Evolutionary conservation across 2,329 filamentous ascomycete species (phyloP).

Genomic region (Pseudogymnoascus sp.): DNA sequence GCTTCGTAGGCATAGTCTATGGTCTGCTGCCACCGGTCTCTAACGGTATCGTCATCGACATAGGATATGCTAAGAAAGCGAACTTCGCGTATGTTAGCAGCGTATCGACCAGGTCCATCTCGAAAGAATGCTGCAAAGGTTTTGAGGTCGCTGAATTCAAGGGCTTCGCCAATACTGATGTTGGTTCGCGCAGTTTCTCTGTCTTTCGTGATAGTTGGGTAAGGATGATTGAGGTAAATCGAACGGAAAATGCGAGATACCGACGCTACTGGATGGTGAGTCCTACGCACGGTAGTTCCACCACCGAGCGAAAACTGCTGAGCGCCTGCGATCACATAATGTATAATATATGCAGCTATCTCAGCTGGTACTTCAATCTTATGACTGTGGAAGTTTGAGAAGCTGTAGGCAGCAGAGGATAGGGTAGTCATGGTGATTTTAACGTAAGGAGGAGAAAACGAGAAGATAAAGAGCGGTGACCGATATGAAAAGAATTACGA

Average conservation of each 20-base stretch:
- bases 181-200: neutral
- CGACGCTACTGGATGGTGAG: conserved; percentile 8
- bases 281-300: neutral
- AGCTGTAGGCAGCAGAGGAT: neutral
- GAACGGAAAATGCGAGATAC: neutral
- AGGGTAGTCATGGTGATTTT: conserved; percentile 1
- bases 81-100: conserved; percentile 10
- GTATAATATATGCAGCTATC: conserved; percentile 8
- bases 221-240: conserved; percentile 3
- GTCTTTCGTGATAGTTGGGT: neutral
- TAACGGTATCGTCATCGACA: conserved; percentile 11
- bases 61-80: conserved; percentile 14
- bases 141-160: conserved; percentile 9
- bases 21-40: conserved; percentile 10
- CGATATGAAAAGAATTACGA: conserved; percentile 2
- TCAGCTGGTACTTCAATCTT: conserved; percentile 7
- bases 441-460: neutral
- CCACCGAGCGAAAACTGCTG: neutral
- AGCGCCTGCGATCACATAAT: conserved; percentile 9
- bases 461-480: neutral
- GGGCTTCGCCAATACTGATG: conserved; percentile 13
- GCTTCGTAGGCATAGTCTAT: conserved; percentile 14
- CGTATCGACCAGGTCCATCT: conserved; percentile 5
- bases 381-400: conserved; percentile 2
- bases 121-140: conserved; percentile 9